Evolutionary conservation across 768 basidiomycete species (phyloP), one percentile per base, ranked within the genome.

Genomic region (Amanita fuliginea): DNA sequence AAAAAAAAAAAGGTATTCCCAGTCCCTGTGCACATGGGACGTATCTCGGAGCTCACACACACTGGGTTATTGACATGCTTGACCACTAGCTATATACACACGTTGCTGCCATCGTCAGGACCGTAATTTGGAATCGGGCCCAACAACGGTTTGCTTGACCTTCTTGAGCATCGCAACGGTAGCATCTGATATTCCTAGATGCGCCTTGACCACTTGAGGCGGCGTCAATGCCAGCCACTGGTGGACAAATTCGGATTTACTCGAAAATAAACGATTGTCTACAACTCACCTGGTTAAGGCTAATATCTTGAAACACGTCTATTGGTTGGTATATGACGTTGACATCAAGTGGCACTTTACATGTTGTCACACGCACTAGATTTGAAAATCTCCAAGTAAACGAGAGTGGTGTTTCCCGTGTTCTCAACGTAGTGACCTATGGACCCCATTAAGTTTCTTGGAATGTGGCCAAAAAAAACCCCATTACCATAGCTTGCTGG

Each of bases 401-500:
- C 67, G 34, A 83, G 59, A 2, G 81, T 75, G 2, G 71, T 69
- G 54, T 80, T 75, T 13, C 81, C 80, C 3, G 71, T 78, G 60
- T 83, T 82, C 59, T 83, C 80, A 22, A 84, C 67, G 57, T 83
- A 83, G 57, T 85, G 83, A 1, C 80, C 80, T 75, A 54, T 47
- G 22, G 24, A 16, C 3, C 32, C n/a, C 11, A 14, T n/a, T 33
- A 9, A 49, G 35, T 22, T 10, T n/a, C n/a, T 14, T 6, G 13
- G 2, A 4, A 42, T 40, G 21, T 30, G 30, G 30, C 3, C n/a
- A n/a, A 22, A 24, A 39, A 32, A 42, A 1, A 9, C 16, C 13
- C 8, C 16, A 30, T 18, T 54, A 76, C 77, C 80, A 61, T 73
- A 76, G 1, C 75, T 68, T 6, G 76, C 72, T 16, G 80, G 80